These are phyloP conservation scores for Wickerhamiella qilinensis DNA, from an alignment of 805 yeast species.

Conservation along the genomic window DNA sequence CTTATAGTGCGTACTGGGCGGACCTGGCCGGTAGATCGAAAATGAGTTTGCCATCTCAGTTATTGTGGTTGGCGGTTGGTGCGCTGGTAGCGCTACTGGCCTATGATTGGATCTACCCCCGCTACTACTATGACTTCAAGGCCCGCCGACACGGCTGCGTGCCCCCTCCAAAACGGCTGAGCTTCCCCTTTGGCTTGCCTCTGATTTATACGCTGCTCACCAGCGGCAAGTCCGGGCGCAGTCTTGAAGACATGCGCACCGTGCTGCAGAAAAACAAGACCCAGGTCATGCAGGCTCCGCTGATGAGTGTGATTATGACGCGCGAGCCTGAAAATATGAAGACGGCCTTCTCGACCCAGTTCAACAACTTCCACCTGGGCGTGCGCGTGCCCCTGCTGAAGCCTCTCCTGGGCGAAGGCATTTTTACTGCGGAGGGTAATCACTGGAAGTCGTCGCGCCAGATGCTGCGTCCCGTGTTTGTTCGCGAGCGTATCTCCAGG, in stretches of 20 bases:
- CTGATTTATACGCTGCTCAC: not conserved
- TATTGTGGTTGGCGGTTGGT: too few species aligned
- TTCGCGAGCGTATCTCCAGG: slow-evolving; percentile 15
- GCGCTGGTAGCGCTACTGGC: too few species aligned
- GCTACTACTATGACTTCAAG: not conserved
- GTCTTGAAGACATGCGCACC: not conserved
- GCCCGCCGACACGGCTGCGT: not conserved
- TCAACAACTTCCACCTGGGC: slow-evolving; percentile 19
- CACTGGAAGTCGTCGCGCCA: slow-evolving; percentile 22
- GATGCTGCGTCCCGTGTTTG: slow-evolving; percentile 21
- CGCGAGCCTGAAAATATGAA: slow-evolving; percentile 21
- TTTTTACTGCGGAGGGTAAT: slow-evolving; percentile 20
- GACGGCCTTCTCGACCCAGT: slow-evolving; percentile 19
- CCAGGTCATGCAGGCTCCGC: not conserved
- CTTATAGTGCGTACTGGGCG: too few species aligned
- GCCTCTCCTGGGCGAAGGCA: slow-evolving; percentile 21
- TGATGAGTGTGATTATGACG: slow-evolving; percentile 9
- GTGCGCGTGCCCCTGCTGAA: slow-evolving; percentile 12
- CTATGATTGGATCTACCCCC: not conserved
- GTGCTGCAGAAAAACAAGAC: not conserved
- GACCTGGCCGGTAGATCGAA: too few species aligned
- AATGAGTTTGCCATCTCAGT: too few species aligned
- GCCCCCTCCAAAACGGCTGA: not conserved
- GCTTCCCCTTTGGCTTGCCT: not conserved
- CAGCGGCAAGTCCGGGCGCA: not conserved